These are phyloP conservation scores for Candida boidinii DNA, from an alignment of 805 yeast genomes.

Conservation along the genomic window DNA sequence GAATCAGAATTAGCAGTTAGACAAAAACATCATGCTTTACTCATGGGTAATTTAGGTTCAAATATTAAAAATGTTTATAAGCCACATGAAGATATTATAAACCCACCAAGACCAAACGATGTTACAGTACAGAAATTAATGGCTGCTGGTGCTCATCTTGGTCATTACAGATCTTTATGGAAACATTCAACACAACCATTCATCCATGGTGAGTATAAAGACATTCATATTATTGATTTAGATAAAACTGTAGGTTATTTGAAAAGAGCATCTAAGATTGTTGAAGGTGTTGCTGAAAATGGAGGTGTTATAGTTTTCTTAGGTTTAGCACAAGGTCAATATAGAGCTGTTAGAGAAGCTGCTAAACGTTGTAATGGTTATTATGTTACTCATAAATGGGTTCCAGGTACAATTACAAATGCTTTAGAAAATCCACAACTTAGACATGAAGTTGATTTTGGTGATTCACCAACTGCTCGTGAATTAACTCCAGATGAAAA, in stretches of 20 bases:
- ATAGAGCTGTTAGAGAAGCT: conserved; percentile 66
- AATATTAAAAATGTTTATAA: conserved; percentile 50
- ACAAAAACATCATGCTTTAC: conserved; percentile 51
- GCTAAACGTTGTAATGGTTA: conserved; percentile 73
- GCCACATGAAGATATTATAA: conserved; percentile 57
- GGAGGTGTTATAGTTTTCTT: conserved; percentile 80
- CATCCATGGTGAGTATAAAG: conserved; percentile 81
- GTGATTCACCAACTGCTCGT: conserved; percentile 58
- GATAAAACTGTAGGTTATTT: conserved; percentile 72
- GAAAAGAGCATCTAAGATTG: conserved; percentile 78
- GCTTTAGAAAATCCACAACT: conserved; percentile 50
- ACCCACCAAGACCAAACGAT: conserved; percentile 50
- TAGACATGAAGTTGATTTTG: conserved; percentile 70
- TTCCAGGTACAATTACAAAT: conserved; percentile 91
- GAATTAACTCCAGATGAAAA: conserved; percentile 40
- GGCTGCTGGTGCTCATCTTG: conserved; percentile 93
- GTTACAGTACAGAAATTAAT: conserved; percentile 61
- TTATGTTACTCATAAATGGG: conserved; percentile 81
- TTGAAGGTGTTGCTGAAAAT: conserved; percentile 68
- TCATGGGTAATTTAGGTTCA: conserved; percentile 57
- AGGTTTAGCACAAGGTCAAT: conserved; percentile 77
- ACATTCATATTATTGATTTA: conserved; percentile 84
- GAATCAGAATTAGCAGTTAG: conserved; percentile 71
- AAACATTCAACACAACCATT: conserved; percentile 80
- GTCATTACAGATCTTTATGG: conserved; percentile 77